Base-by-base conservation (phyloP, 1,284 basidiomycete species). In the Ustilago loliicola region DNA sequence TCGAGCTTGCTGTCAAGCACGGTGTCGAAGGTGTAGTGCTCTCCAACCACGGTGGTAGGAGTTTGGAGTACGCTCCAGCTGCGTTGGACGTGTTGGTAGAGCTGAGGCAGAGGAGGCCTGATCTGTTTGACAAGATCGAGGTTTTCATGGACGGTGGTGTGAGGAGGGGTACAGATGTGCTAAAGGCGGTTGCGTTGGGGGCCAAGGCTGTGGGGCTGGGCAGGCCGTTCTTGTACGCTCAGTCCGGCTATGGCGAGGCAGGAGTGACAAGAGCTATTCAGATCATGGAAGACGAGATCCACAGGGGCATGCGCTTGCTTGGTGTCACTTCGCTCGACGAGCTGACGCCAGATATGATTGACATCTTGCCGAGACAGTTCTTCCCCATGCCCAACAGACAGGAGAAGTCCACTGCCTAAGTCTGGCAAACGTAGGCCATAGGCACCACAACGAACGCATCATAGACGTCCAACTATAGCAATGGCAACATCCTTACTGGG, bases 101-200 rank as follows among this genome's bases (percentile, higher is more conserved):
- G 70, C 90, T 98, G 30, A 91, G 91, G 68, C 89, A 90, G 82
- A 90, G 88, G 23, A 51, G 72, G 27, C 76, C 76, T 11, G 87
- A 91, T 57, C 90, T 93, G 38, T 88, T 88, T 79, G 86, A 85
- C 66, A 87, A 87, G 73, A 75, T 89, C 64, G 89, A 90, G 91
- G 93, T 98, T 17, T 96, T 93, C 80, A 91, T 96, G 65, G 95
- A 98, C 85, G 95, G 95, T 17, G 95, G 95, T 4, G 89, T 95
- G 36, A 89, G 90, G 61, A 90, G 95, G 50, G 95, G 95, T 25
- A 80, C 86, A 36, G 86, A 86, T 86, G 91, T 96, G 9, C 87
- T 98, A 61, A 98, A 98, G 87, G 94, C 95, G 0, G 87, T 98
- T 2, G 96, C 94, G 78, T 88, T 98, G 42, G 77, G 81, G 19